Percentiles rank a stretch among this genome's conserved stretches.
These are phyloP conservation scores for Anaeramoeba ignava DNA, from an alignment of 78 protist genomes.

Conservation along the genomic window DNA sequence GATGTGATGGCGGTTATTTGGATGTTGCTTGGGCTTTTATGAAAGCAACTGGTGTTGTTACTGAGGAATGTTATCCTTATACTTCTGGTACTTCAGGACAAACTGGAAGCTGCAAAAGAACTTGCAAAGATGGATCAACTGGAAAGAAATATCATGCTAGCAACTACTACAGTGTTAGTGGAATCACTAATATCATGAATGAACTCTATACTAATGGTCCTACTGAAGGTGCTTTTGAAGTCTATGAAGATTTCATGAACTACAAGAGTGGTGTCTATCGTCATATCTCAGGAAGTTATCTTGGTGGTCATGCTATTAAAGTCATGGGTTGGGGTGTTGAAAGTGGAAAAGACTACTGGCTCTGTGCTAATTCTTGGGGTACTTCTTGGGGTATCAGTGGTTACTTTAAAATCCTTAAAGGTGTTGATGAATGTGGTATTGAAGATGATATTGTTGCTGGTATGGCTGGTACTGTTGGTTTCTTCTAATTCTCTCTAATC, in stretches of 20 bases:
- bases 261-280: constrained; percentile 34
- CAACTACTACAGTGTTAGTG: constrained; percentile 7
- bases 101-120: constrained; percentile 1
- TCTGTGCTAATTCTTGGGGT: too few species aligned
- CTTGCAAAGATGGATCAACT: constrained; percentile 24
- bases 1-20: constrained; percentile 45
- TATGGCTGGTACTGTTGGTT: background rate
- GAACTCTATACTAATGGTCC: constrained; percentile 4
- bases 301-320: constrained; percentile 56
- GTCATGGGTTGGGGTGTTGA: constrained; percentile 55
- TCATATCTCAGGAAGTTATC: constrained; percentile 12
- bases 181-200: background rate
- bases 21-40: constrained; percentile 13
- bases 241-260: constrained; percentile 36
- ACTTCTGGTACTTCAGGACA: constrained; percentile 41
- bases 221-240: constrained; percentile 23
- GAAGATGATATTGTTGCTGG: constrained; percentile 7
- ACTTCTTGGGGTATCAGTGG: too few species aligned
- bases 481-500: background rate
- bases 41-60: constrained; percentile 18
- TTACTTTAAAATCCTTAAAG: constrained; percentile 23
- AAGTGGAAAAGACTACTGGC: background rate
- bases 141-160: background rate
- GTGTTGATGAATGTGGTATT: constrained; percentile 36
- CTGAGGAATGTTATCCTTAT: constrained; percentile 34